Percentiles rank a stretch among this genome's conserved stretches.
phyloP scores from a whole-genome alignment of 306 rosid species.

The Cajanus cajan region DNA sequence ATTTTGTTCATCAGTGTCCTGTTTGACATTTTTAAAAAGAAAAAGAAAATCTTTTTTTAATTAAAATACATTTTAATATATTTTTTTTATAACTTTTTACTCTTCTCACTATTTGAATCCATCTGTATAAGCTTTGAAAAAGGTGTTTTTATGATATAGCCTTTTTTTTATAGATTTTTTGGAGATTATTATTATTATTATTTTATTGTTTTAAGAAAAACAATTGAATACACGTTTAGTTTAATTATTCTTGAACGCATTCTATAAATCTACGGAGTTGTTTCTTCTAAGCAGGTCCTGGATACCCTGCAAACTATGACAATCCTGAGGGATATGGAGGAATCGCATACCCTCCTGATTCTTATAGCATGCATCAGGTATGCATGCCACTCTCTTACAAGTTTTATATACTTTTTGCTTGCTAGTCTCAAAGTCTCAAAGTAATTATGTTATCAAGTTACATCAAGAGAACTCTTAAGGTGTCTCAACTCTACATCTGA shows the following conservation, averaged over 20 bases:
- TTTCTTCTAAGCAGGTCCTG: slow-evolving; percentile 51
- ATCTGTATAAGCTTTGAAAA: neutral
- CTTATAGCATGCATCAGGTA: slow-evolving; percentile 64
- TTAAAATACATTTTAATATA: neutral
- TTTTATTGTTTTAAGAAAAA: neutral
- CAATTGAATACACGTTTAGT: neutral
- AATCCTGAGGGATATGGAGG: slow-evolving; percentile 57
- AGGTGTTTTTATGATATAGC: neutral
- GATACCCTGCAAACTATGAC: slow-evolving; percentile 48
- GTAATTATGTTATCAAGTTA: neutral
- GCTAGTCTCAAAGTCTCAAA: neutral
- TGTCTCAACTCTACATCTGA: neutral
- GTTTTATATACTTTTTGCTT: neutral
- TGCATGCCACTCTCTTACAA: neutral
- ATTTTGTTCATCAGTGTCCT: neutral
- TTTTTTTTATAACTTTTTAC: neutral
- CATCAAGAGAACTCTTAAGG: neutral
- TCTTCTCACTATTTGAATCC: neutral
- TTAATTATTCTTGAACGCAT: neutral
- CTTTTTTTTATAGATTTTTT: neutral
- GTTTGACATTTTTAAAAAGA: neutral
- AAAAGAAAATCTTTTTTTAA: neutral
- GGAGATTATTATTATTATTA: too few relatives aligned
- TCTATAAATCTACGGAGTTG: slow-evolving; percentile 4
- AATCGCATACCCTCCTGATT: slow-evolving; percentile 45